Conservation (phyloP, 2,329 filamentous ascomycete genomes). For the Pestalotiopsis sp. region DNA sequence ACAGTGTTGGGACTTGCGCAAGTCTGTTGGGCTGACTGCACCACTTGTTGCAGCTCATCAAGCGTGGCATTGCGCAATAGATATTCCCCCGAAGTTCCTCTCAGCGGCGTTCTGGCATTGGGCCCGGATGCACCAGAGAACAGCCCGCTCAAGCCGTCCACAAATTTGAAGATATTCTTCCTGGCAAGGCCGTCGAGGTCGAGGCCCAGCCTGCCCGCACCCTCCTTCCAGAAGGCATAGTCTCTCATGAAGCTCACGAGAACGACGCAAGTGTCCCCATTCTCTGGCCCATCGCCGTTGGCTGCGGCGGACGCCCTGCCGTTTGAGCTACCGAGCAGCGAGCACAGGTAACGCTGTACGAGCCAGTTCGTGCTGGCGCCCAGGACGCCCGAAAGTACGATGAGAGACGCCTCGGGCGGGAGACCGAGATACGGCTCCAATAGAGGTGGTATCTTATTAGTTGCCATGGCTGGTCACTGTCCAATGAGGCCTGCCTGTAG, state of each 20-base stretch:
- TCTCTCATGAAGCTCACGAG: constrained; percentile 85
- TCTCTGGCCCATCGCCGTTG: constrained; percentile 32
- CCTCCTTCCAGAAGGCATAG: constrained; percentile 76
- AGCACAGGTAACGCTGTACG: constrained; percentile 57
- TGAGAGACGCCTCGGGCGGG: constrained; percentile 60
- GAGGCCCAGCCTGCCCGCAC: constrained; percentile 69
- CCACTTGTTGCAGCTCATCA: constrained; percentile 38
- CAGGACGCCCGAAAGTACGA: constrained; percentile 70
- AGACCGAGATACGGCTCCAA: constrained; percentile 66
- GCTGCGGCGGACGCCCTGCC: constrained; percentile 12
- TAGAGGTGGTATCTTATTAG: constrained; percentile 59
- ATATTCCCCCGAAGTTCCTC: constrained; percentile 15
- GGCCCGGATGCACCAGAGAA: constrained; percentile 36
- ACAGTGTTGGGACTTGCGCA: constrained; percentile 44
- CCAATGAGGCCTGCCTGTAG: not conserved
- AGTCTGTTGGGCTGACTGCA: constrained; percentile 43
- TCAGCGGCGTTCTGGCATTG: constrained; percentile 18
- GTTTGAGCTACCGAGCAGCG: constrained; percentile 38
- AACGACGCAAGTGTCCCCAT: constrained; percentile 51
- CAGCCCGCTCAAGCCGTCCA: constrained; percentile 72
- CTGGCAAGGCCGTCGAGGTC: constrained; percentile 66
- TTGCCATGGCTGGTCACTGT: constrained; percentile 38
- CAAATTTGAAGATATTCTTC: constrained; percentile 67
- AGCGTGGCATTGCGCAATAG: constrained; percentile 34
- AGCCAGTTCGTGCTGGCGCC: constrained; percentile 70